Percentiles rank a stretch among this genome's conserved stretches.
Conservation (phyloP, 2,329 filamentous ascomycete genomes). For the Fusarium mundagurra region DNA sequence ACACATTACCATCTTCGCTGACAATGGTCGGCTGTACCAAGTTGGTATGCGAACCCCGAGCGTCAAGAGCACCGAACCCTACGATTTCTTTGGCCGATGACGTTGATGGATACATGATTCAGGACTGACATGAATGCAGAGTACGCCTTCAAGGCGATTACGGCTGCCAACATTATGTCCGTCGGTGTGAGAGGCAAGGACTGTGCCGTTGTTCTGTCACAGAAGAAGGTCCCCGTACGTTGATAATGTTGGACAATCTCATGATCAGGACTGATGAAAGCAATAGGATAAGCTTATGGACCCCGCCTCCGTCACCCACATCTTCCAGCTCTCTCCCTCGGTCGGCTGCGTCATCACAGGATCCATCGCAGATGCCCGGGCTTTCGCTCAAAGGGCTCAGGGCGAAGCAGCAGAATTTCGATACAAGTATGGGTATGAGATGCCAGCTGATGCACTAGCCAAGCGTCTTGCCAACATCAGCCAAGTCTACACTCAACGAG, state of each 20-base stretch:
- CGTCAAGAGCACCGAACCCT: conserved; percentile 4
- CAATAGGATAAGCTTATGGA: conserved; percentile 97
- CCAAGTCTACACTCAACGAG: conserved; percentile 98
- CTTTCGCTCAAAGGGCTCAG: conserved; percentile 90
- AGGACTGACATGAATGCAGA: conserved; percentile 64
- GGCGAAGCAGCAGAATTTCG: conserved; percentile 96
- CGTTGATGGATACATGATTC: conserved; percentile 24
- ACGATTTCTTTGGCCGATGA: conserved; percentile 25
- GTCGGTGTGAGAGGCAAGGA: conserved; percentile 95
- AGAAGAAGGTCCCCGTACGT: conserved; percentile 98
- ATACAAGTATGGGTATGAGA: conserved; percentile 99
- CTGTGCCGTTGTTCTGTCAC: conserved; percentile 95
- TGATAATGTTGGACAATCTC: neutral
- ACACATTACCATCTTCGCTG: conserved; percentile 99
- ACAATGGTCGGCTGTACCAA: conserved; percentile 98
- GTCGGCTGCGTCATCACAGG: conserved; percentile 99
- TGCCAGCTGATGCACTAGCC: conserved; percentile 96
- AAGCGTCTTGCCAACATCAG: conserved; percentile 99
- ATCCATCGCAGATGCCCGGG: conserved; percentile 95
- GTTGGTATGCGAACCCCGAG: conserved; percentile 75
- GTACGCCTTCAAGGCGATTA: conserved; percentile 99
- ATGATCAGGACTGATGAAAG: conserved; percentile 34
- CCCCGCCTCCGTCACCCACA: conserved; percentile 93
- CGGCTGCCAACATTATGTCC: conserved; percentile 98
- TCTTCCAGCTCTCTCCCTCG: conserved; percentile 95